Evolutionary conservation across 1,284 basidiomycete species (phyloP), one percentile per base, ranked within the genome.

Genomic region (Termitomyces sp.): DNA sequence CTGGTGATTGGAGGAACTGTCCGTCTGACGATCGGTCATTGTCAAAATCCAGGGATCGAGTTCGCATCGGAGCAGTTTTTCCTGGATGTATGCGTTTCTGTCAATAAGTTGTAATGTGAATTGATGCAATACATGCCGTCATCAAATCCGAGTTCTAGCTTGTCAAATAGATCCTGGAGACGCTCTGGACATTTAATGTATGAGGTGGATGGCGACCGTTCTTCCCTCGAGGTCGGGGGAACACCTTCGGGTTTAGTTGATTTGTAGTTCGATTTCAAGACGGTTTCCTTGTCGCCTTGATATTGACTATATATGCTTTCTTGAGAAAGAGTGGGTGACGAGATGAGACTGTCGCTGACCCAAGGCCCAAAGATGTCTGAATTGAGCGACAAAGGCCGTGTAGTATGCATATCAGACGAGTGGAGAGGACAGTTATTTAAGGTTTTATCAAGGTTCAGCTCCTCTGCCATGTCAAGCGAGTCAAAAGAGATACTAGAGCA

Each of bases 261-360:
- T 34, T 46, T 10, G 14, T 21, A 6, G 6, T 46, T n/a, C 18
- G 24, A 28, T 26, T 28, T 24, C 14, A 19, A 39, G 26, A 26
- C 6, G 19, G 35, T 45, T 9, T 50, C 34, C 14, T 21, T 13
- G 18, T 52, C 52, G 9, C 43, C 37, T 11, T 41, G 19, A 21
- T 8, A 26, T 16, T 39, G 56, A 39, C 11, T 49, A 55, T 54
- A 49, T 52, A 49, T 43, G 34, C 44, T 19, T 44, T 53, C 28
- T 3, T 31, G 35, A 16, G 53, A 41, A 2, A 49, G 34, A 5
- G 46, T 54, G n/a, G 74, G 74, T 6, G 72, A 66, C 16, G 74
- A 77, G 34, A 76, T 73, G 21, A 76, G 61, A 49, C 74, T 76
- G 55, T 76, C 75, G 21, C 67, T 72, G 41, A 72, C 62, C 75